Percentiles rank a stretch among this genome's conserved stretches.
Conservation (phyloP, 2,329 filamentous ascomycete species). For the Penicillium oxalicum region DNA sequence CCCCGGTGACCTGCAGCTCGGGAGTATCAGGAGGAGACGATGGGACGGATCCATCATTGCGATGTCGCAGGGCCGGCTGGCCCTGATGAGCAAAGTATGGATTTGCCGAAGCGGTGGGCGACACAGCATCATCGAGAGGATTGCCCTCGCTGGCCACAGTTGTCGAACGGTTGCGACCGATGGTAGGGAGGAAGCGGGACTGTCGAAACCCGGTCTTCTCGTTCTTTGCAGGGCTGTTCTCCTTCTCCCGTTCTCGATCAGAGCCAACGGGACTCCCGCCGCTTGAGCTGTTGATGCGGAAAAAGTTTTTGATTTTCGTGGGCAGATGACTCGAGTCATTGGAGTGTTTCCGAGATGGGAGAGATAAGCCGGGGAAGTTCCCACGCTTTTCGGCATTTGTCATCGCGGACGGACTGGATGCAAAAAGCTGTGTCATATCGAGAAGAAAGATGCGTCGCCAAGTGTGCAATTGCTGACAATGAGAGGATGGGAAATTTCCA, state of each 20-base stretch:
- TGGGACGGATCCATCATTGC: conserved; percentile 88
- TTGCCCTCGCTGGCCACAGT: conserved; percentile 93
- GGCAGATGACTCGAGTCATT: conserved; percentile 48
- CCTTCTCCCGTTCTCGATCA: conserved; percentile 32
- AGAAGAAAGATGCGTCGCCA: conserved; percentile 4
- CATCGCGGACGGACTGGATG: conserved; percentile 36
- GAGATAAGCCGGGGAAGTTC: conserved; percentile 42
- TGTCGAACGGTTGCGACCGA: conserved; percentile 79
- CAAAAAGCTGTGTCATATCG: conserved; percentile 42
- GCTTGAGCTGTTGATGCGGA: conserved; percentile 56
- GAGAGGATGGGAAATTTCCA: conserved; percentile 1
- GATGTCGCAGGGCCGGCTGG: conserved; percentile 84
- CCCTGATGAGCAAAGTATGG: conserved; percentile 97
- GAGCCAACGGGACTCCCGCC: conserved; percentile 22
- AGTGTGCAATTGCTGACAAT: not conserved
- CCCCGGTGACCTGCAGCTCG: conserved; percentile 64
- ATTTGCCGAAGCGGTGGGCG: conserved; percentile 89
- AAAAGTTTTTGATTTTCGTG: conserved; percentile 64
- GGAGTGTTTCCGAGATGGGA: conserved; percentile 41
- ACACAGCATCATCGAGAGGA: conserved; percentile 77
- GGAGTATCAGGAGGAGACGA: conserved; percentile 90
- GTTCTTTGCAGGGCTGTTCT: conserved; percentile 45
- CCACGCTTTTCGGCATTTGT: conserved; percentile 40
- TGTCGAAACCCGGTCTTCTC: conserved; percentile 71
- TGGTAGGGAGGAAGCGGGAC: conserved; percentile 80